Conservation (phyloP, 805 yeast species). For the Candida coquimbonensis region DNA sequence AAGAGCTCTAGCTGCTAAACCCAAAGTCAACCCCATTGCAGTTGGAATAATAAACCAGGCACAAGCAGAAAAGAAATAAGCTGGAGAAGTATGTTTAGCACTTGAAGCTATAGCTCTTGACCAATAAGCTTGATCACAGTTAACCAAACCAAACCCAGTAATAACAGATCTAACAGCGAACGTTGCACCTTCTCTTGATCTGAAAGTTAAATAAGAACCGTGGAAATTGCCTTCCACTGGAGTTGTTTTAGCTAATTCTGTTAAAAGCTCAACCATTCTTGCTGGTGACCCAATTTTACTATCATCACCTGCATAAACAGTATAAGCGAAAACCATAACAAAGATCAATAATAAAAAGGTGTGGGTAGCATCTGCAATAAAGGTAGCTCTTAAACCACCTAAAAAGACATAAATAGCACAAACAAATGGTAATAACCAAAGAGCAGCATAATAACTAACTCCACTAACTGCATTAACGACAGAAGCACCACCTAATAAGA, state of each 20-base stretch:
- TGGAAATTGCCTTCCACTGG: constrained; percentile 31
- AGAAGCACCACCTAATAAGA: constrained; percentile 39
- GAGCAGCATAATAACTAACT: constrained; percentile 39
- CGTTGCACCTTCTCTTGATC: constrained; percentile 27
- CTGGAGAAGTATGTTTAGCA: constrained; percentile 27
- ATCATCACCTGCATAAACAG: constrained; percentile 31
- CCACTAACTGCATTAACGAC: constrained; percentile 36
- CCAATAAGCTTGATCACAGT: constrained; percentile 33
- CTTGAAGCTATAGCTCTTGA: constrained; percentile 39
- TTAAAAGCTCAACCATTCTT: constrained; percentile 38
- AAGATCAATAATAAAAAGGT: constrained; percentile 38
- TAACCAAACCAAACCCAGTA: constrained; percentile 31
- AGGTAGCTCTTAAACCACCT: constrained; percentile 48
- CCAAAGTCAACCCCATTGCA: constrained; percentile 31
- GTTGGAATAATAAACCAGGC: constrained; percentile 36
- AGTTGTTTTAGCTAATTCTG: constrained; percentile 25
- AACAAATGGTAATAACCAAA: constrained; percentile 39
- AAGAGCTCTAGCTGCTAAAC: constrained; percentile 32
- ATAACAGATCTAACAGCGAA: constrained; percentile 26
- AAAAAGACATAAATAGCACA: constrained; percentile 43
- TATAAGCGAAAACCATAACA: constrained; percentile 28
- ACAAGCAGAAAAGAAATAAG: constrained; percentile 33
- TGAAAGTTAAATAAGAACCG: constrained; percentile 31
- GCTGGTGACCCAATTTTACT: constrained; percentile 39
- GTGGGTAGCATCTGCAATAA: constrained; percentile 45